Evolutionary conservation across 345 rosid species (phyloP).

Genomic region (Camelina sativa): DNA sequence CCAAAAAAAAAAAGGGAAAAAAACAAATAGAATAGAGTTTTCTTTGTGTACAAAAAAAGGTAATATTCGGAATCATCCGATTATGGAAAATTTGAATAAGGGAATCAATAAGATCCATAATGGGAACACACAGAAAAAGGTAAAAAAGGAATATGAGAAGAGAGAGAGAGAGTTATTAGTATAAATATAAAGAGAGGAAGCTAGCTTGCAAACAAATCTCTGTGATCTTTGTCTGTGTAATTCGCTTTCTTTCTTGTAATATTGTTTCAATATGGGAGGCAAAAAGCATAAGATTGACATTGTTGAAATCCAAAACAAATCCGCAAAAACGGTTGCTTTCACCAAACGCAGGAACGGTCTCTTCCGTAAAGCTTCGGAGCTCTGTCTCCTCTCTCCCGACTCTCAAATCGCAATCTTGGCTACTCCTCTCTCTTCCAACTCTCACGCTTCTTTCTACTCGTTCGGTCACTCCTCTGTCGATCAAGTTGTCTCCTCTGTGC

Average conservation of each 20-base stretch:
- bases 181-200: background rate
- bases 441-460: conserved; percentile 41
- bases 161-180: too few relatives aligned
- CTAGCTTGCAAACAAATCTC: background rate
- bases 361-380: conserved; percentile 37
- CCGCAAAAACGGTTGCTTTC: background rate
- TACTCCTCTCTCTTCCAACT: conserved; percentile 23
- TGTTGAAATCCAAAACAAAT: background rate
- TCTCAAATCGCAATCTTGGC: conserved; percentile 35
- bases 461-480: conserved; percentile 40
- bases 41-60: background rate
- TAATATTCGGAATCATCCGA: background rate
- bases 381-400: conserved; percentile 4
- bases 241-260: background rate
- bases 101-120: background rate
- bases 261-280: conserved; percentile 28
- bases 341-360: conserved; percentile 32
- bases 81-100: conserved; percentile 14
- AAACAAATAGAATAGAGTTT: background rate
- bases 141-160: too few relatives aligned
- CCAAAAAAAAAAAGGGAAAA: background rate
- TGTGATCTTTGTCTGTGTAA: background rate
- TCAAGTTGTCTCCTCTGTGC: conserved; percentile 18
- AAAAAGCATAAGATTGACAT: conserved; percentile 9
- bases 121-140: background rate